A percentile compares a stretch with the other conserved stretches of the same genome.
These are phyloP conservation scores for Orychophragmus violaceus DNA, from an alignment of 345 rosid genomes.

Conservation along the genomic window DNA sequence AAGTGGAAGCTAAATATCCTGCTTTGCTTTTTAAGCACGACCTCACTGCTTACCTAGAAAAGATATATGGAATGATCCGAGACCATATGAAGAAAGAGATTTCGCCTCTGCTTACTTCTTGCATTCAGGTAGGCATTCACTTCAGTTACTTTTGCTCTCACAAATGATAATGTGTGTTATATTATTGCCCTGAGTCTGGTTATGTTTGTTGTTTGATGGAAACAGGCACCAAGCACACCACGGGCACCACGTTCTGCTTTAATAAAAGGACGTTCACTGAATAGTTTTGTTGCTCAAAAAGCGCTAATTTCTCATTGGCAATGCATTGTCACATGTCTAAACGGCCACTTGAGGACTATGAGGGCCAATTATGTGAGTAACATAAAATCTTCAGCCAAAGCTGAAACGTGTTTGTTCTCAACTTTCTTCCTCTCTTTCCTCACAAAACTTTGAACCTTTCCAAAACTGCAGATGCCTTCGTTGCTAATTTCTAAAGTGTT, in stretches of 20 bases:
- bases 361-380: conserved; percentile 72
- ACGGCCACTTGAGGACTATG: conserved; percentile 66
- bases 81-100: conserved; percentile 93
- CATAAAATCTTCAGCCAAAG: background rate
- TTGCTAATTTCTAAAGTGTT: conserved; percentile 72
- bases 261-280: conserved; percentile 81
- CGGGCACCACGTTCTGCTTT: conserved; percentile 74
- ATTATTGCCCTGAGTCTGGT: conserved; percentile 3
- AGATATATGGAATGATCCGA: conserved; percentile 92
- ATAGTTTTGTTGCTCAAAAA: conserved; percentile 76
- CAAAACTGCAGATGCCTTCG: conserved; percentile 62
- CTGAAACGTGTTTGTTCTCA: background rate
- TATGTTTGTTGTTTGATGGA: conserved; percentile 10
- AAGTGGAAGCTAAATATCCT: conserved; percentile 94
- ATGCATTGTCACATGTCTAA: conserved; percentile 71
- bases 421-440: conserved; percentile 11
- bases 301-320: conserved; percentile 90
- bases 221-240: conserved; percentile 92
- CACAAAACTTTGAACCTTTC: conserved; percentile 10
- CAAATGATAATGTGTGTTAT: background rate
- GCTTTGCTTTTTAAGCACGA: conserved; percentile 93
- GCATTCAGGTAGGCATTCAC: conserved; percentile 64
- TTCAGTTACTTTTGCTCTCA: background rate
- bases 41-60: conserved; percentile 96
- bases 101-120: conserved; percentile 73